phyloP scores from a whole-genome alignment of 2,329 filamentous ascomycete genomes.

The Colletotrichum orchidophilum region DNA sequence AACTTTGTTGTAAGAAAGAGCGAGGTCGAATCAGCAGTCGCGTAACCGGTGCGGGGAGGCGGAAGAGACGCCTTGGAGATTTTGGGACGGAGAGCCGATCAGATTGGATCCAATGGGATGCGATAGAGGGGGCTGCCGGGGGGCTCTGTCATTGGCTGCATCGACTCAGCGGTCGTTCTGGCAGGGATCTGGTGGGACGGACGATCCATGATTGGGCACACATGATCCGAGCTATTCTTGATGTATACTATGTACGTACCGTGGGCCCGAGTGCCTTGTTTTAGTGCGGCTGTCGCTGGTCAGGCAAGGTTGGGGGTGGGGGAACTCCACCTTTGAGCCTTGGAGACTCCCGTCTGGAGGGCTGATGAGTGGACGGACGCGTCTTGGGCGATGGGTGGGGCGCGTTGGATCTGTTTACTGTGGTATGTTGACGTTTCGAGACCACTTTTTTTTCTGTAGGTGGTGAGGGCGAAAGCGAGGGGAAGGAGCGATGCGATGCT shows the following conservation, averaged over 20 bases:
- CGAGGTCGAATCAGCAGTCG: conserved; percentile 2
- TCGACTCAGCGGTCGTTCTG: background rate
- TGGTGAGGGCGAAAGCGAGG: background rate
- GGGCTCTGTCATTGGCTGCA: background rate
- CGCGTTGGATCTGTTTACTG: conserved; percentile 6
- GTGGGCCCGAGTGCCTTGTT: background rate
- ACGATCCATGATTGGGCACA: background rate
- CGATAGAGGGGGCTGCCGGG: background rate
- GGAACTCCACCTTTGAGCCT: background rate
- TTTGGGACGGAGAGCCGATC: background rate
- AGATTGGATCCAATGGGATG: background rate
- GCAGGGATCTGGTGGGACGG: background rate
- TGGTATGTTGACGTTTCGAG: background rate
- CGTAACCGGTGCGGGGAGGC: conserved; percentile 23
- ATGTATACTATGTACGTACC: background rate
- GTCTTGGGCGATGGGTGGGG: background rate
- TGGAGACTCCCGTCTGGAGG: too few relatives aligned
- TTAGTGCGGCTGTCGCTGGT: conserved; percentile 5
- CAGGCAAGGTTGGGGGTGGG: background rate
- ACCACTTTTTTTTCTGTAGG: background rate
- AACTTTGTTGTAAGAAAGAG: background rate
- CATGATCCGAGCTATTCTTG: background rate
- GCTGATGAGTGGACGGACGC: background rate
- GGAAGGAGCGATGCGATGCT: background rate
- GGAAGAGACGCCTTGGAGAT: background rate